Evolutionary conservation across 2,329 filamentous ascomycete genomes (phyloP), one percentile per base, ranked within the genome.

Genomic region (Colletotrichum truncatum): DNA sequence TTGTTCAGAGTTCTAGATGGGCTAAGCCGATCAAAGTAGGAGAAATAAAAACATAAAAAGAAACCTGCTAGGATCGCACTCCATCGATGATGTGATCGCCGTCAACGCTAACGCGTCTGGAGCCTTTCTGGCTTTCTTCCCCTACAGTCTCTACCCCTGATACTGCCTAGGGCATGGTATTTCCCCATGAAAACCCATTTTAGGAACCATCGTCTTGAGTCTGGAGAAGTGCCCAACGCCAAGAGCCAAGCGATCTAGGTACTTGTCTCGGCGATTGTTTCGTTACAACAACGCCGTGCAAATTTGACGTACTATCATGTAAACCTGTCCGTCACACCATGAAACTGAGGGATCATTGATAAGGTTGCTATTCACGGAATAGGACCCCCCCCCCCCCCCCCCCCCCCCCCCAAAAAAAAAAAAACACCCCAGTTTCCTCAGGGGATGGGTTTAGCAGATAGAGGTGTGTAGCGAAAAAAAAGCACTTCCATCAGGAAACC

Each of bases 241-340:
- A 54, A 61, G 26, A 28, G 16, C 26, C 32, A 55, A 43, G 41
- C 30, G 41, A 62, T 49, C 57, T 65, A 28, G 55, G 38, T 38
- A 26, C n/a, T 34, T 41, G 41, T 49, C 48, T 65, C 32, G 38
- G 30, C 56, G 26, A 62, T 55, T 26, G 34, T 62, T 62, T 65
- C 62, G 57, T 21, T 57, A 57, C 21, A 14, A 45, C 41, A 23
- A 57, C 41, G 41, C 54, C 41, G 41, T 36, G 41, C 30, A 30
- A 43, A 57, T 43, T 48, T 38, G 8, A 39, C 26, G 6, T 25
- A 28, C 23, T 25, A 21, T 23, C 21, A 9, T 14, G 21, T 26
- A 23, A 26, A 28, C 21, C 23, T 53, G 4, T 9, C 43, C 14
- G 32, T 38, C 16, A 36, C 16, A 36, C 10, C 18, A 25, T 52